Conservation (phyloP, 2,329 filamentous ascomycete species). For the Cladophialophora psammophila region DNA sequence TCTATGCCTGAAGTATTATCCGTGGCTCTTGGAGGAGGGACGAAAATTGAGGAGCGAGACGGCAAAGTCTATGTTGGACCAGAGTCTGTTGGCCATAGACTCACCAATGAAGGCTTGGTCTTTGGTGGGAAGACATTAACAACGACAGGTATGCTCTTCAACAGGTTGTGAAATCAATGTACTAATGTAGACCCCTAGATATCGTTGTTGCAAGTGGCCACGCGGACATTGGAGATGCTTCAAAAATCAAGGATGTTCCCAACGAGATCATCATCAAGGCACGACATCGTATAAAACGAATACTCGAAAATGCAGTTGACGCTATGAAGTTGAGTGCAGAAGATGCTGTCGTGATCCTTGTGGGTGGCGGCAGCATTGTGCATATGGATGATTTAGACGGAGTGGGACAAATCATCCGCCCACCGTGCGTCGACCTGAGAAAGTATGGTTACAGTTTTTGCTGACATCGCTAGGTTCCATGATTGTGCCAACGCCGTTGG, state of each 20-base stretch:
- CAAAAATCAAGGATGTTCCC: constrained; percentile 38
- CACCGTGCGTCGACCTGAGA: constrained; percentile 44
- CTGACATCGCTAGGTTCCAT: constrained; percentile 46
- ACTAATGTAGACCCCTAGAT: constrained; percentile 41
- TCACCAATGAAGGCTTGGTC: constrained; percentile 56
- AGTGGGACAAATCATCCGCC: constrained; percentile 60
- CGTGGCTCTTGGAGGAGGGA: constrained; percentile 65
- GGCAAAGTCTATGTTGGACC: constrained; percentile 56
- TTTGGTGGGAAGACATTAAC: constrained; percentile 64
- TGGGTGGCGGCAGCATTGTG: constrained; percentile 65
- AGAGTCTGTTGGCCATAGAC: constrained; percentile 61
- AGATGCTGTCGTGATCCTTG: constrained; percentile 59
- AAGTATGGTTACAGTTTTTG: background rate
- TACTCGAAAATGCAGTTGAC: constrained; percentile 62
- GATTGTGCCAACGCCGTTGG: constrained; percentile 68
- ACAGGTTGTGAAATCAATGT: background rate
- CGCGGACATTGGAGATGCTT: constrained; percentile 37
- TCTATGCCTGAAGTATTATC: constrained; percentile 64
- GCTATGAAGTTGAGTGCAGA: constrained; percentile 64
- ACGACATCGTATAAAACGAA: constrained; percentile 51
- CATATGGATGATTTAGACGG: constrained; percentile 58
- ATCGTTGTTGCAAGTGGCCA: constrained; percentile 54
- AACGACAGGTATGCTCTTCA: constrained; percentile 56
- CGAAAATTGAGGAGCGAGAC: constrained; percentile 47
- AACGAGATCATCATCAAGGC: constrained; percentile 47